These are phyloP conservation scores for Stenocarpella maydis DNA, from an alignment of 2,329 filamentous ascomycete species.

Conservation along the genomic window DNA sequence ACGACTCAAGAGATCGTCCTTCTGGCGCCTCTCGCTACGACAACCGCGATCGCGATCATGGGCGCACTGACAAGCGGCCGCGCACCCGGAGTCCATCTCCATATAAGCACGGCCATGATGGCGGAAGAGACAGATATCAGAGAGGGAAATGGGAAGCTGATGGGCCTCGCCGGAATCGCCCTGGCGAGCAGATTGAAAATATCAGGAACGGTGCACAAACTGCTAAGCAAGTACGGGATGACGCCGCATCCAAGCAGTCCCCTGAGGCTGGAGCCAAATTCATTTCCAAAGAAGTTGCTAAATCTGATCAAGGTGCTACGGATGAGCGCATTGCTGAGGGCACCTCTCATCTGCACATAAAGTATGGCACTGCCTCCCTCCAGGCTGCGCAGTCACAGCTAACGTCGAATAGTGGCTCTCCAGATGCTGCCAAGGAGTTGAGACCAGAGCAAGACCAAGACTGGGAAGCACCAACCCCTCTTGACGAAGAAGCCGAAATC, in stretches of 20 bases:
- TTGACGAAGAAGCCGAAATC: slow-evolving; percentile 84
- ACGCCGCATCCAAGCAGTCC: slow-evolving; percentile 71
- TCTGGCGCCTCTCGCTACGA: slow-evolving; percentile 53
- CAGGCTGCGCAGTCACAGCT: neutral
- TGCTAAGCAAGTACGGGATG: slow-evolving; percentile 59
- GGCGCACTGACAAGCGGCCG: slow-evolving; percentile 42
- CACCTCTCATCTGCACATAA: slow-evolving; percentile 44
- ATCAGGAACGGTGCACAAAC: slow-evolving; percentile 56
- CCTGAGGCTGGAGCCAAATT: slow-evolving; percentile 66
- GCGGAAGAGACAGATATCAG: slow-evolving; percentile 41
- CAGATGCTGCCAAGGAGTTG: slow-evolving; percentile 20
- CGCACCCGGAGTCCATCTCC: slow-evolving; percentile 43
- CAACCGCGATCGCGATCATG: slow-evolving; percentile 55
- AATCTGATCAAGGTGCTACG: slow-evolving; percentile 70
- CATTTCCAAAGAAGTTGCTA: slow-evolving; percentile 70
- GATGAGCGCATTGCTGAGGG: slow-evolving; percentile 49
- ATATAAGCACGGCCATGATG: slow-evolving; percentile 36
- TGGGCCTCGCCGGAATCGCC: slow-evolving; percentile 40
- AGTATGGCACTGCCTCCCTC: slow-evolving; percentile 42
- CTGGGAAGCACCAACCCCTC: slow-evolving; percentile 63
- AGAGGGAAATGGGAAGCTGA: slow-evolving; percentile 40
- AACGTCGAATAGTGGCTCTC: slow-evolving; percentile 25
- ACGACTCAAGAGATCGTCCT: slow-evolving; percentile 35
- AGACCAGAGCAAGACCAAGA: slow-evolving; percentile 45
- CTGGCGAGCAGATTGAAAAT: slow-evolving; percentile 44